A percentile compares a stretch with the other conserved stretches of the same genome.
Conservation (phyloP, 2,329 filamentous ascomycete genomes). For the Colletotrichum musicola region DNA sequence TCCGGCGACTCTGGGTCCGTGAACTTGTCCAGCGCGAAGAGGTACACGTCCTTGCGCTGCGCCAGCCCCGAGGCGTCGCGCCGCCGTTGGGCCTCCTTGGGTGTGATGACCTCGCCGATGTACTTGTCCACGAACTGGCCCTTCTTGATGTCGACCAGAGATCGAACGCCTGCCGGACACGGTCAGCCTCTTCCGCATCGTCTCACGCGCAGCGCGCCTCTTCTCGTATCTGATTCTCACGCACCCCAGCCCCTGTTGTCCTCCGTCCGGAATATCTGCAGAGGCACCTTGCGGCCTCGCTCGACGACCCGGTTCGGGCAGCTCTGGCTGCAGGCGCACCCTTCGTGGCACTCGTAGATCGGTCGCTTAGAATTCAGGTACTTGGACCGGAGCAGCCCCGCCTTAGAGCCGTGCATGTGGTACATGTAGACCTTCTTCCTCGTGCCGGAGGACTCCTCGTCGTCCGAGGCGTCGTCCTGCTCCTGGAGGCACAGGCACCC, state of each 20-base stretch:
- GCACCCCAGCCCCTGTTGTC: slow-evolving; percentile 79
- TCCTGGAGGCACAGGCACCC: slow-evolving; percentile 79
- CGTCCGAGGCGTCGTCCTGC: slow-evolving; percentile 64
- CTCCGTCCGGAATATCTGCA: slow-evolving; percentile 82
- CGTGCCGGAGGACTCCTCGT: slow-evolving; percentile 36
- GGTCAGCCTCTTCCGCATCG: slow-evolving; percentile 14
- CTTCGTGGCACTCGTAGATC: slow-evolving; percentile 85
- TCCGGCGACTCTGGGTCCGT: slow-evolving; percentile 68
- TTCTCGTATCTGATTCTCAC: slow-evolving; percentile 40
- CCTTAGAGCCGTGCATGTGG: slow-evolving; percentile 64
- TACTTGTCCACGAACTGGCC: slow-evolving; percentile 88
- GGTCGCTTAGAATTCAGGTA: slow-evolving; percentile 68
- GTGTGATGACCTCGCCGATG: slow-evolving; percentile 77
- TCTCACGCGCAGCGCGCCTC: not conserved
- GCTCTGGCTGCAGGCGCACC: slow-evolving; percentile 71
- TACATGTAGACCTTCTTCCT: slow-evolving; percentile 70
- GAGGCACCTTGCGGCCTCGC: slow-evolving; percentile 75
- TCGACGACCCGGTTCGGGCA: slow-evolving; percentile 85
- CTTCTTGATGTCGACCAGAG: slow-evolving; percentile 71
- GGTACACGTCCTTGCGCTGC: slow-evolving; percentile 79
- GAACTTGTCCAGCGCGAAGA: slow-evolving; percentile 88
- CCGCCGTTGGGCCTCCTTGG: slow-evolving; percentile 73
- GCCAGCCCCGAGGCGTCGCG: slow-evolving; percentile 67
- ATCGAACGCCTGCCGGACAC: slow-evolving; percentile 67
- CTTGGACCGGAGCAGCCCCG: slow-evolving; percentile 64